Conservation (phyloP, 75 land plant genomes). For the Adiantum capillusveneris region DNA sequence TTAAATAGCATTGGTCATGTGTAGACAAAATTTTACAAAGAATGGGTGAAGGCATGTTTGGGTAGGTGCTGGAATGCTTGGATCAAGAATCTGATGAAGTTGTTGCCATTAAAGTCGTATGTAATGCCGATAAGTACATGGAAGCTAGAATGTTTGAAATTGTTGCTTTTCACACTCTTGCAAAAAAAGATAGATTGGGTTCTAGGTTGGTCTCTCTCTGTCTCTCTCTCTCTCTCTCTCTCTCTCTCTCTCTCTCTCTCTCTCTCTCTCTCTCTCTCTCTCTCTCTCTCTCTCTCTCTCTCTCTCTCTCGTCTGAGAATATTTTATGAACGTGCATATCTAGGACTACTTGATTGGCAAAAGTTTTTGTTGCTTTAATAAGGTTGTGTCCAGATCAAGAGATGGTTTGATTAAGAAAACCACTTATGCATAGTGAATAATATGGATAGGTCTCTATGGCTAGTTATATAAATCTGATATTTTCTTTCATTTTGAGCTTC, state of each 20-base stretch:
- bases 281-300: too few species aligned
- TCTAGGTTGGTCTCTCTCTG: slow-evolving; percentile 29
- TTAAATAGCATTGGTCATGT: slow-evolving; percentile 8
- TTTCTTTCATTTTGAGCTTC: background rate
- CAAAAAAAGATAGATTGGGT: slow-evolving; percentile 54
- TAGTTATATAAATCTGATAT: background rate
- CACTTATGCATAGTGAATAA: slow-evolving; percentile 41
- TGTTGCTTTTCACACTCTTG: slow-evolving; percentile 55
- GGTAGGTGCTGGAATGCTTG: slow-evolving; percentile 92
- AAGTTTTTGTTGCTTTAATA: too few species aligned
- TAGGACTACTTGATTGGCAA: too few species aligned
- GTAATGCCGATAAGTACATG: slow-evolving; percentile 63
- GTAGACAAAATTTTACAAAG: slow-evolving; percentile 77
- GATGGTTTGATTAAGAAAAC: slow-evolving; percentile 38
- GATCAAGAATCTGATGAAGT: slow-evolving; percentile 61
- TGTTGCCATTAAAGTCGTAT: slow-evolving; percentile 81
- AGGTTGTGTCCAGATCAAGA: slow-evolving; percentile 38
- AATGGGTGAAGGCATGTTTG: slow-evolving; percentile 98
- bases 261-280: too few species aligned
- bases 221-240: too few species aligned
- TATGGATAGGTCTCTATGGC: background rate
- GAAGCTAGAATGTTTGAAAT: slow-evolving; percentile 89
- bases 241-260: too few species aligned
- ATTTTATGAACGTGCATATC: too few species aligned
- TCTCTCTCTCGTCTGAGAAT: too few species aligned